These are phyloP conservation scores for Colletotrichum truncatum DNA, from an alignment of 2,329 filamentous ascomycete genomes.

Conservation along the genomic window DNA sequence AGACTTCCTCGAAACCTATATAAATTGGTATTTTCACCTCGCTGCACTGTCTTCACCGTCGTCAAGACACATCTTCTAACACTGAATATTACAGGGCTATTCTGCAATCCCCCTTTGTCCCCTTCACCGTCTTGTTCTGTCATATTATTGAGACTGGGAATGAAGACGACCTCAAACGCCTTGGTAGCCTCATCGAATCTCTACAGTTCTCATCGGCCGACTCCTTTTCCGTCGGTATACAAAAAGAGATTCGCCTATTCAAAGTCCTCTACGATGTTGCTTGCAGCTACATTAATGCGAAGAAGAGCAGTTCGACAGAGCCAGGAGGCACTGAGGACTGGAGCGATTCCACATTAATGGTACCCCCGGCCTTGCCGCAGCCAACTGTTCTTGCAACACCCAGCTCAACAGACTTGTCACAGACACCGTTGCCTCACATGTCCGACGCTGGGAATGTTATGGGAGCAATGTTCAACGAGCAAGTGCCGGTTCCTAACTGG, in stretches of 20 bases:
- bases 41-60: neutral
- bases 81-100: conserved; percentile 21
- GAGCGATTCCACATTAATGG: neutral
- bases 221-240: neutral
- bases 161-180: conserved; percentile 47
- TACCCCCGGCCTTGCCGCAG: neutral
- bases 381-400: neutral
- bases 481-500: neutral
- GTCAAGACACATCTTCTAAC: neutral
- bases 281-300: conserved; percentile 33
- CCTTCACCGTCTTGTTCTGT: conserved; percentile 38
- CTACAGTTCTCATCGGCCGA: conserved; percentile 20
- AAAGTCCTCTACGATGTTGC: conserved; percentile 35
- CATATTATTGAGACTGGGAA: conserved; percentile 47
- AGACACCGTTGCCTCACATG: neutral
- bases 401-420: neutral
- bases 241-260: conserved; percentile 34
- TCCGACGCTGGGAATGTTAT: neutral
- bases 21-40: conserved; percentile 19
- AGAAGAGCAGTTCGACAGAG: neutral
- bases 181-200: conserved; percentile 27
- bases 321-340: neutral
- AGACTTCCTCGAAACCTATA: conserved; percentile 20
- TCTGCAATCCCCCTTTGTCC: conserved; percentile 34
- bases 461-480: neutral